phyloP scores from a whole-genome alignment of 495 filamentous ascomycete genomes.

The Poronia punctata region DNA sequence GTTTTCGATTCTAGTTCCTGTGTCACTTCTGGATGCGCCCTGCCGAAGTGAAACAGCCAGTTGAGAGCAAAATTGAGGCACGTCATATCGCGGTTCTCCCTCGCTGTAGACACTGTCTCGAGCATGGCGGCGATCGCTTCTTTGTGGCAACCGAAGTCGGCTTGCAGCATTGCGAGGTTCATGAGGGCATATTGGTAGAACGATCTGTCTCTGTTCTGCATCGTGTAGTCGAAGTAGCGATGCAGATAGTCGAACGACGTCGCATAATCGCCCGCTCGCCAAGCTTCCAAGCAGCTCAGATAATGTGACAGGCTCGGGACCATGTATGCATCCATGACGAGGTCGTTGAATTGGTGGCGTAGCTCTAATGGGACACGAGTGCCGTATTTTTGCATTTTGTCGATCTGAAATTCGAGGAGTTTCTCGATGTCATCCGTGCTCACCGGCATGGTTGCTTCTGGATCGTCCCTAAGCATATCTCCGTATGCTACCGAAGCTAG shows the following conservation, averaged over 20 bases:
- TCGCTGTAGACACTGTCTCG: constrained; percentile 82
- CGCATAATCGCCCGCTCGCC: constrained; percentile 85
- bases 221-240: constrained; percentile 94
- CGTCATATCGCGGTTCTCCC: constrained; percentile 85
- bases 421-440: constrained; percentile 81
- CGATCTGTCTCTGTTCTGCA: constrained; percentile 74
- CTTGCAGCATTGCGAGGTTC: constrained; percentile 86
- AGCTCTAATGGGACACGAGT: constrained; percentile 65
- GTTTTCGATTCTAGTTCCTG: constrained; percentile 61
- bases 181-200: constrained; percentile 97
- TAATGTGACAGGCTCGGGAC: constrained; percentile 73
- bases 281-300: constrained; percentile 80
- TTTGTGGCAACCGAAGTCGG: constrained; percentile 85
- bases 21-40: constrained; percentile 72
- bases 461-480: constrained; percentile 46
- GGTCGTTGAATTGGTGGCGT: constrained; percentile 51
- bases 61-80: constrained; percentile 94
- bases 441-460: constrained; percentile 35
- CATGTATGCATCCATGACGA: constrained; percentile 58
- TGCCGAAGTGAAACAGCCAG: constrained; percentile 94
- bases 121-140: constrained; percentile 92
- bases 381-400: constrained; percentile 68
- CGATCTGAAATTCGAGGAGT: constrained; percentile 79
- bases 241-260: constrained; percentile 87
- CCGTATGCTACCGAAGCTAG: constrained; percentile 56